Evolutionary conservation across 106 monocot genomes (phyloP).

Genomic region (Vanilla planifolia): DNA sequence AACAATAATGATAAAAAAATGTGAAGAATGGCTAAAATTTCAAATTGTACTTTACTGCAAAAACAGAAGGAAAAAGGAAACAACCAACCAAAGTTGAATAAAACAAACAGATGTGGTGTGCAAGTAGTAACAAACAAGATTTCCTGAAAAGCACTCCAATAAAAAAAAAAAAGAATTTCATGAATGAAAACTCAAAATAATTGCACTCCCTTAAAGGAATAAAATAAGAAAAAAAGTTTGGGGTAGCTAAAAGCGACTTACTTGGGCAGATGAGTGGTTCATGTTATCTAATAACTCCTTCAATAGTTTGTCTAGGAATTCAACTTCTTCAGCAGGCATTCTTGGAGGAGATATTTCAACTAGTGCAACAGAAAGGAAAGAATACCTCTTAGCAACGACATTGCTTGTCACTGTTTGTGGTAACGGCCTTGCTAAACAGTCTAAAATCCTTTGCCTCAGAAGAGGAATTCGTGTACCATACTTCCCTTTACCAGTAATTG

Average conservation of each 20-base stretch:
- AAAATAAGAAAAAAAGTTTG: neutral
- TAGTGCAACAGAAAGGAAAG: slow-evolving; percentile 66
- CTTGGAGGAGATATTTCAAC: slow-evolving; percentile 67
- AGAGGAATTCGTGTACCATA: slow-evolving; percentile 64
- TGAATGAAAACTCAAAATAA: neutral
- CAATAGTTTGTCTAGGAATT: slow-evolving; percentile 61
- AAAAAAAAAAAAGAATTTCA: neutral
- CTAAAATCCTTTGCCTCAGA: slow-evolving; percentile 69
- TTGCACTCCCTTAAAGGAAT: too few relatives aligned
- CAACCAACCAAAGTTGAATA: too few relatives aligned
- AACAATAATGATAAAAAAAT: too few relatives aligned
- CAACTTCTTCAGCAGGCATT: slow-evolving; percentile 55
- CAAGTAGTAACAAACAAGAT: too few relatives aligned
- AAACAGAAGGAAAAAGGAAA: too few relatives aligned
- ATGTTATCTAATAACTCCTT: slow-evolving; percentile 73
- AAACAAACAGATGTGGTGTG: too few relatives aligned
- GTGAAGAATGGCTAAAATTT: too few relatives aligned
- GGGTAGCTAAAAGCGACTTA: slow-evolving; percentile 19
- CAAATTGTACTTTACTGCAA: too few relatives aligned
- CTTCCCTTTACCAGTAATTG: slow-evolving; percentile 96
- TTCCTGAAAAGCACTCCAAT: too few relatives aligned
- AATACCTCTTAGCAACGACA: slow-evolving; percentile 80
- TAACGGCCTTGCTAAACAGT: slow-evolving; percentile 59
- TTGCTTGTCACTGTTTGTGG: slow-evolving; percentile 53
- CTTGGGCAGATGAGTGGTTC: slow-evolving; percentile 96